These are phyloP conservation scores for Dryas integrifolia DNA, from an alignment of 331 rosid genomes.

Conservation along the genomic window DNA sequence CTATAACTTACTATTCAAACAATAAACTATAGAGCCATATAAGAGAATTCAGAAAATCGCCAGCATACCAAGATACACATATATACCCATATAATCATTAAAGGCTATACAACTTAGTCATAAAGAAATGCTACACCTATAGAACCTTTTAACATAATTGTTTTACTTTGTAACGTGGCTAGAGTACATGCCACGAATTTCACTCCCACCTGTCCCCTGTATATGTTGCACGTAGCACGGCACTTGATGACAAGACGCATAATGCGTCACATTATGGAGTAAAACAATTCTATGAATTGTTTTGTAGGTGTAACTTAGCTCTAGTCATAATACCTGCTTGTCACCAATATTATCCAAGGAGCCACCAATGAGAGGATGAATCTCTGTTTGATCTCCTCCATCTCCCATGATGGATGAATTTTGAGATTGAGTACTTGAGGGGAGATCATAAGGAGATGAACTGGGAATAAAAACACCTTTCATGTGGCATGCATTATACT, in stretches of 20 bases:
- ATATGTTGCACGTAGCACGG: neutral
- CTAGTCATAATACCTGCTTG: slow-evolving; percentile 61
- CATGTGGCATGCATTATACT: slow-evolving; percentile 49
- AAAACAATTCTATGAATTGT: neutral
- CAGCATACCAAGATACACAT: neutral
- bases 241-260: neutral
- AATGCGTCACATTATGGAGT: neutral
- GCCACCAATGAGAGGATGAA: slow-evolving; percentile 50
- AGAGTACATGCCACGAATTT: neutral
- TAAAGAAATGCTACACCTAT: neutral
- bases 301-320: neutral
- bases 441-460: slow-evolving; percentile 70
- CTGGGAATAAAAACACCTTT: slow-evolving; percentile 68
- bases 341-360: slow-evolving; percentile 60
- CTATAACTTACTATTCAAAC: neutral
- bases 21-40: neutral
- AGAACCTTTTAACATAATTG: neutral
- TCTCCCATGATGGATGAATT: slow-evolving; percentile 60
- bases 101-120: neutral
- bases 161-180: neutral
- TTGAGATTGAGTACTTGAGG: slow-evolving; percentile 72
- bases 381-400: slow-evolving; percentile 56
- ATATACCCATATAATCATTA: neutral
- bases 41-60: neutral
- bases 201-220: neutral